Evolutionary conservation across 441 rosid species (phyloP).

Genomic region (Gossypium schwendimanii): DNA sequence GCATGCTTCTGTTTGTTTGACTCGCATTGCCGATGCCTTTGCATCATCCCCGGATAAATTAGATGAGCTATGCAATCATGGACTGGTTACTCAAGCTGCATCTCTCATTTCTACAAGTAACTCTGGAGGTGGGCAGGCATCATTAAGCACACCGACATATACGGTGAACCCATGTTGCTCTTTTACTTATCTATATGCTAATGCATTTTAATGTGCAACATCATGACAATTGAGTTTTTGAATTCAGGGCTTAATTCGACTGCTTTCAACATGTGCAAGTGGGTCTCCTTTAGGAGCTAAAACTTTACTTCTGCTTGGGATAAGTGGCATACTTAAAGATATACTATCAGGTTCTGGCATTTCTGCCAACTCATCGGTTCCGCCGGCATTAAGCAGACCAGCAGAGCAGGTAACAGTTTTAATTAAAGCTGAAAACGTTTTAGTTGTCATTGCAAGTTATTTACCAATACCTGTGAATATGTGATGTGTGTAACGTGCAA

Average conservation of each 20-base stretch:
- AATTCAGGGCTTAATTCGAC: constrained; percentile 85
- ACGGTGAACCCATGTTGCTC: constrained; percentile 48
- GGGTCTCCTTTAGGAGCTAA: constrained; percentile 93
- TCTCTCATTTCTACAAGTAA: constrained; percentile 83
- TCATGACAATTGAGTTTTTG: constrained; percentile 23
- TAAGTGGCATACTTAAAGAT: constrained; percentile 89
- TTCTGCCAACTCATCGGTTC: constrained; percentile 73
- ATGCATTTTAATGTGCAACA: constrained; percentile 6
- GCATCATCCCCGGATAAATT: constrained; percentile 79
- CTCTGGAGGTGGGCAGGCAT: constrained; percentile 95
- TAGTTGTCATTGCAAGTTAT: not conserved
- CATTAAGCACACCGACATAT: constrained; percentile 81
- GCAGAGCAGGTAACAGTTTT: constrained; percentile 72
- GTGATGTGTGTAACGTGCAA: not conserved
- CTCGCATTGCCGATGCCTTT: constrained; percentile 97
- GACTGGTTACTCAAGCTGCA: constrained; percentile 95
- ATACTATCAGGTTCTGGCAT: constrained; percentile 85
- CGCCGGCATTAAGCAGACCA: constrained; percentile 89
- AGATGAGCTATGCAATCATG: constrained; percentile 93
- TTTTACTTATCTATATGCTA: constrained; percentile 1
- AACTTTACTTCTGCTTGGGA: constrained; percentile 87
- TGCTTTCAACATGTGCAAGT: constrained; percentile 92
- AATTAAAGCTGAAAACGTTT: not conserved
- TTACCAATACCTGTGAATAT: not conserved
- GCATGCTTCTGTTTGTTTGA: constrained; percentile 92